These are phyloP conservation scores for Pisolithus microcarpus DNA, from an alignment of 768 basidiomycete genomes.

Conservation along the genomic window DNA sequence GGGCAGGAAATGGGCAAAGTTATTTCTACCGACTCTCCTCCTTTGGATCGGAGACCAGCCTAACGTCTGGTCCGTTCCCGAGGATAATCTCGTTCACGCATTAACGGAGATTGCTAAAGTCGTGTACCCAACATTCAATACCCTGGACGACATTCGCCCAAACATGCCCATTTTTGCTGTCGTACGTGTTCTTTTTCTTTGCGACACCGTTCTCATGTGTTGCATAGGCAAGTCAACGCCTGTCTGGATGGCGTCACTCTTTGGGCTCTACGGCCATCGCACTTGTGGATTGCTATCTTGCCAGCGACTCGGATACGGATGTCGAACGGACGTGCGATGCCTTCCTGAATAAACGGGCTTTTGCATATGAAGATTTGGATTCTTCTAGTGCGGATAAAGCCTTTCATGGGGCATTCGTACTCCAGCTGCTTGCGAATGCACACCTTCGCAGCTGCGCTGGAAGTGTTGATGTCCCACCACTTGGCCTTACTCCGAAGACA, in stretches of 20 bases:
- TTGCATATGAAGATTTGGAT: not conserved
- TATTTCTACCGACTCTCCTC: not conserved
- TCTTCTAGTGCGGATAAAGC: not conserved
- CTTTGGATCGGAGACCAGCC: not conserved
- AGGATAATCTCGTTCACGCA: not conserved
- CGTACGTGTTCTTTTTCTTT: not conserved
- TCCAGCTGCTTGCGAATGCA: not conserved
- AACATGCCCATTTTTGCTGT: not conserved
- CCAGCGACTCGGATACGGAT: not conserved
- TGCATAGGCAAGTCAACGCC: not conserved
- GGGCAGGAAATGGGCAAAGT: not conserved
- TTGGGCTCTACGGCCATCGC: not conserved
- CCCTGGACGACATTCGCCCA: not conserved
- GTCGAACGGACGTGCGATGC: not conserved
- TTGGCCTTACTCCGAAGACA: not conserved
- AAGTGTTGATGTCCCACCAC: not conserved
- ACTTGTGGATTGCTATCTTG: not conserved
- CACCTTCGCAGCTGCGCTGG: not conserved
- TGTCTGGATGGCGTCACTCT: not conserved
- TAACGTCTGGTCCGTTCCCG: not conserved
- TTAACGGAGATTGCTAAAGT: not conserved
- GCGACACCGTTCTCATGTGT: not conserved
- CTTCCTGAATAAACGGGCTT: not conserved
- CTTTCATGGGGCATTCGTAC: not conserved
- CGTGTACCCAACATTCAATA: not conserved